Evolutionary conservation across 306 rosid genomes (phyloP), one percentile per base, ranked within the genome.

Genomic region (Vigna unguiculata): DNA sequence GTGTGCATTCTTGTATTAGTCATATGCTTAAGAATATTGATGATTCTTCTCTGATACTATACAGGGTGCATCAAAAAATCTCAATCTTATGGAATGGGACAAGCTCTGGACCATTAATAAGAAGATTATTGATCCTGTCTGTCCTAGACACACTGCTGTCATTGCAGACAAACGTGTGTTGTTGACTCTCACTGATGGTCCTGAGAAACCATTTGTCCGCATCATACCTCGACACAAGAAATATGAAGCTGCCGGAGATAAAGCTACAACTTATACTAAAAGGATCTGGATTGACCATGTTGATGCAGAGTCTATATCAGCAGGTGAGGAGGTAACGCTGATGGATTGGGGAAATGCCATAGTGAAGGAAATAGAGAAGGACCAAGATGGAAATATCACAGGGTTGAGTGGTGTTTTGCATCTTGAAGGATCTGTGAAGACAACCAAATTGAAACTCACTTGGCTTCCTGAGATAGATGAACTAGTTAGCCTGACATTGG

Each of bases 331-430:
- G 76, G 87, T 95, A 46, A 92, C 96, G 13, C 76, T 95, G 66
- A 95, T 95, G 99, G 99, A 92, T 81, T 95, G 99, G 99, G 97
- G 93, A 43, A 95, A 90, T 85, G 99, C 97, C 60, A 84, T 95
- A 21, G 85, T 92, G 24, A 88, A 88, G 82, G 86, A 78, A 72
- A 85, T 90, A 64, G 86, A 85, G 80, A 95, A 83, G 82, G 93
- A 90, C 83, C 83, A 84, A 72, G 86, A 84, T 58, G 97, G 97
- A 64, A 85, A 81, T 21, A 75, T 95, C 70, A 84, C 90, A 6
- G 88, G 85, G 72, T 78, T 87, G 85, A 84, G 79, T 13, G 97
- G 98, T 65, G 88, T 86, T 72, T 89, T 95, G 88, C 93, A 95
- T 83, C 96, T 88, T 36, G 92, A 95, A 78, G 97, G 97, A 69